Percentiles rank a stretch among this genome's conserved stretches.
These are phyloP conservation scores for Keqinozyma sinolaborantium DNA, from an alignment of 1,139 yeast genomes.

Conservation along the genomic window DNA sequence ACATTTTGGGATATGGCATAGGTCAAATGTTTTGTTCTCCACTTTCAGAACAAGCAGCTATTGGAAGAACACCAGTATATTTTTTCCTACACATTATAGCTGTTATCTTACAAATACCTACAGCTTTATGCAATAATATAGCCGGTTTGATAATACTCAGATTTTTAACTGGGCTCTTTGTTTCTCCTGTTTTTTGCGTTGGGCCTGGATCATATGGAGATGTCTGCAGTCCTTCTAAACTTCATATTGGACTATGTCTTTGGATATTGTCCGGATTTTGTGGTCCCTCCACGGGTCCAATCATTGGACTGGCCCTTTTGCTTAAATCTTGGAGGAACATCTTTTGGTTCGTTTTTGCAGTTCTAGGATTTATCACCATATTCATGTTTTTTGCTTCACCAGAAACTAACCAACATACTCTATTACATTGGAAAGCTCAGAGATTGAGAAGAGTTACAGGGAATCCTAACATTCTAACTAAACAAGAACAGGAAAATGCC, in stretches of 20 bases:
- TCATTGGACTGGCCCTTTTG: constrained; percentile 23
- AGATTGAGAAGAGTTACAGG: constrained; percentile 45
- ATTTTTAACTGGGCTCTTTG: constrained; percentile 29
- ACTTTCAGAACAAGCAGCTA: constrained; percentile 40
- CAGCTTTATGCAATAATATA: constrained; percentile 24
- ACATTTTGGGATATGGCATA: constrained; percentile 52
- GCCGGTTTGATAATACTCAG: constrained; percentile 29
- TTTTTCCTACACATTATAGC: constrained; percentile 24
- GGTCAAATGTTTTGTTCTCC: constrained; percentile 57
- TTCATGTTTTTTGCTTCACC: constrained; percentile 37
- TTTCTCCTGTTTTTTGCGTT: constrained; percentile 30
- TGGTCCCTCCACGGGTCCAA: constrained; percentile 30
- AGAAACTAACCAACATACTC: constrained; percentile 46
- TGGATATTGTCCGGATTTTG: constrained; percentile 26
- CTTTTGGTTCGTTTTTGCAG: constrained; percentile 38
- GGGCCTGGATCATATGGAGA: constrained; percentile 34
- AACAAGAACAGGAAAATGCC: constrained; percentile 39
- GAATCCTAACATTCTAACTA: constrained; percentile 30
- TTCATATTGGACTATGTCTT: constrained; percentile 22
- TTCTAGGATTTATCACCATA: constrained; percentile 27
- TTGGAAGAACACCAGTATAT: constrained; percentile 48
- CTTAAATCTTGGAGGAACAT: constrained; percentile 41
- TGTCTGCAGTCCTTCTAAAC: constrained; percentile 17
- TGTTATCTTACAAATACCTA: constrained; percentile 29
- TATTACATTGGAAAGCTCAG: constrained; percentile 43